These are phyloP conservation scores for Pythium periplocum DNA, from an alignment of 352 stramenopile species.

Conservation along the genomic window DNA sequence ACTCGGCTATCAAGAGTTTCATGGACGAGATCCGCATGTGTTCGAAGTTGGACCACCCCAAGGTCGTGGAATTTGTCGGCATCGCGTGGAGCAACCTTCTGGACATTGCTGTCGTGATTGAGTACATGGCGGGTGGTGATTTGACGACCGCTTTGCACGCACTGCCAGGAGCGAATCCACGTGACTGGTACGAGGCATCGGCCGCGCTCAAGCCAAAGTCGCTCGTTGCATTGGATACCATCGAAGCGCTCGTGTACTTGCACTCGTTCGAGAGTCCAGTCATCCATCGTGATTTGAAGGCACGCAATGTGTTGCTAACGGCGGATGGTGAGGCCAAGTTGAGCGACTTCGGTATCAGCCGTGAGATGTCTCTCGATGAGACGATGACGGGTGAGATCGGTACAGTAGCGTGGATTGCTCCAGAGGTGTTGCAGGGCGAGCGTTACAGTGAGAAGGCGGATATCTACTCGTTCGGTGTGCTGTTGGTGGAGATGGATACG, in stretches of 20 bases:
- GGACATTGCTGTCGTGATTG: constrained; percentile 25
- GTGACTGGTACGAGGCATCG: not conserved
- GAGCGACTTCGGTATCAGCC: constrained; percentile 19
- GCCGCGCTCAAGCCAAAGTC: constrained; percentile 8
- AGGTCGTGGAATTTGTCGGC: constrained; percentile 33
- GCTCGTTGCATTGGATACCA: constrained; percentile 11
- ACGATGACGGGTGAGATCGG: constrained; percentile 26
- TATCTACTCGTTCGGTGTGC: constrained; percentile 28
- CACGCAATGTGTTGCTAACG: constrained; percentile 16
- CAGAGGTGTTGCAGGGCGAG: constrained; percentile 21
- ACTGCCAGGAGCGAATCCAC: not conserved
- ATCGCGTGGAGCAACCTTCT: constrained; percentile 27
- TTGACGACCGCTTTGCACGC: constrained; percentile 11
- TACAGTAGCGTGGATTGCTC: constrained; percentile 21
- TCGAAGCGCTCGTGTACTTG: constrained; percentile 22
- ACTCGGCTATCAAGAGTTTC: constrained; percentile 17
- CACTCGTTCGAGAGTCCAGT: constrained; percentile 20
- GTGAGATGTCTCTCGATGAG: constrained; percentile 3
- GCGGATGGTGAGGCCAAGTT: constrained; percentile 12
- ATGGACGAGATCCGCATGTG: constrained; percentile 35
- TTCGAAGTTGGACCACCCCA: constrained; percentile 26
- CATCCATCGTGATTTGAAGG: constrained; percentile 25
- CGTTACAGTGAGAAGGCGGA: constrained; percentile 30
- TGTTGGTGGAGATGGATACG: constrained; percentile 26
- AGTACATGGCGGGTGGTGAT: constrained; percentile 28